These are phyloP conservation scores for Colletotrichum kahawae DNA, from an alignment of 2,329 filamentous ascomycete species.

Conservation along the genomic window DNA sequence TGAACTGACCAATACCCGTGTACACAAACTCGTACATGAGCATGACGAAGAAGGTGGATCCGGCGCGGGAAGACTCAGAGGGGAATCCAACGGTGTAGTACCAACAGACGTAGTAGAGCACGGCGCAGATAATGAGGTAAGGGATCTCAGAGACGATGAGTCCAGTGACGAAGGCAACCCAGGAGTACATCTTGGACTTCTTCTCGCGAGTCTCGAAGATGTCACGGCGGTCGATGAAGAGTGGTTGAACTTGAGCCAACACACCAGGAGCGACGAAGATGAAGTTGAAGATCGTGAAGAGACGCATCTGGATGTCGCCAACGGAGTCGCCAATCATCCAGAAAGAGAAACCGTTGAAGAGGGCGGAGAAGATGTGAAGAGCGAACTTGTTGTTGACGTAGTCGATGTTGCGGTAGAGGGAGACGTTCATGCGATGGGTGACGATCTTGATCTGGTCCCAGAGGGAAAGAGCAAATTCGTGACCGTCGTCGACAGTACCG, in stretches of 20 bases:
- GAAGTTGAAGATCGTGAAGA: conserved; percentile 68
- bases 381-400: conserved; percentile 70
- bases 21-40: conserved; percentile 65
- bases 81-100: conserved; percentile 64
- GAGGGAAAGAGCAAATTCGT: conserved; percentile 76
- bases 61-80: conserved; percentile 46
- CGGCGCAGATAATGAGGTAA: conserved; percentile 47
- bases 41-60: conserved; percentile 59
- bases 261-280: conserved; percentile 66
- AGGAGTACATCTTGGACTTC: conserved; percentile 66
- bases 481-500: conserved; percentile 52
- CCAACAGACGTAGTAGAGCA: conserved; percentile 59
- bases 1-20: conserved; percentile 65
- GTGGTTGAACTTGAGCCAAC: conserved; percentile 62
- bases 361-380: conserved; percentile 57
- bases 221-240: conserved; percentile 61
- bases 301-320: conserved; percentile 55
- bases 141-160: conserved; percentile 54
- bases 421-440: conserved; percentile 63
- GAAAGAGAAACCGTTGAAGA: conserved; percentile 68
- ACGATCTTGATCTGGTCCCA: conserved; percentile 68
- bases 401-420: conserved; percentile 70
- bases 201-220: conserved; percentile 65
- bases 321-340: conserved; percentile 61
- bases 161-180: conserved; percentile 62